Evolutionary conservation across 495 filamentous ascomycete genomes (phyloP).

Genomic region (Penicillium flavigenum): DNA sequence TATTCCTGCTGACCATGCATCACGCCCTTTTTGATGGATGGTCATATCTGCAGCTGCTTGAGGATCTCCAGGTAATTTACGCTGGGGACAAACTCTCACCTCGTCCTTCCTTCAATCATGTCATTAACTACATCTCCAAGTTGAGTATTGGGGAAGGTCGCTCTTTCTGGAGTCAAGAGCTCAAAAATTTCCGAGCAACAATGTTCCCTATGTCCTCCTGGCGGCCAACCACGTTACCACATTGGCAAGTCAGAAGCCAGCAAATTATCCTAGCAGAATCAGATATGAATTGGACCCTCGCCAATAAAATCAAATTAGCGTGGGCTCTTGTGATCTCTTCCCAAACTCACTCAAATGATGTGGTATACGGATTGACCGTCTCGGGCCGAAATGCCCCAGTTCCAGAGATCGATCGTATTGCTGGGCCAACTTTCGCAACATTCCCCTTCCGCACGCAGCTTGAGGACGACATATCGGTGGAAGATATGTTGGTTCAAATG

Average conservation of each 20-base stretch:
- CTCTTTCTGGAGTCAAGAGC: background rate
- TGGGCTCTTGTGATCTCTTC: background rate
- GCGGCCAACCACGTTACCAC: background rate
- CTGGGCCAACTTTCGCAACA: background rate
- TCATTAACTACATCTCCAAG: background rate
- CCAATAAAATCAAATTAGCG: background rate
- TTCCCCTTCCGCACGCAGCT: background rate
- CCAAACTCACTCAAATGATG: background rate
- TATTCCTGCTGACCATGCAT: conserved; percentile 31
- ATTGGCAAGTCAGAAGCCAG: background rate
- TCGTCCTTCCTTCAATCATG: background rate
- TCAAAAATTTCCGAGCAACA: background rate
- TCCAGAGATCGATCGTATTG: background rate
- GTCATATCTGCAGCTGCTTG: background rate
- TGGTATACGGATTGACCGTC: background rate
- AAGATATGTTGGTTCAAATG: background rate
- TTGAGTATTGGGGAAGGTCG: background rate
- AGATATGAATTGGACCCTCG: background rate
- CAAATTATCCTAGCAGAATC: background rate
- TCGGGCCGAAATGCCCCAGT: conserved; percentile 1
- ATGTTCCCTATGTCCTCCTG: background rate
- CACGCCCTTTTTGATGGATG: conserved; percentile 26
- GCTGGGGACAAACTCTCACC: background rate
- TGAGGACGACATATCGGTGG: background rate
- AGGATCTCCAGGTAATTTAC: background rate